These are phyloP conservation scores for Ustilago tritici DNA, from an alignment of 1,284 basidiomycete species.

Conservation along the genomic window DNA sequence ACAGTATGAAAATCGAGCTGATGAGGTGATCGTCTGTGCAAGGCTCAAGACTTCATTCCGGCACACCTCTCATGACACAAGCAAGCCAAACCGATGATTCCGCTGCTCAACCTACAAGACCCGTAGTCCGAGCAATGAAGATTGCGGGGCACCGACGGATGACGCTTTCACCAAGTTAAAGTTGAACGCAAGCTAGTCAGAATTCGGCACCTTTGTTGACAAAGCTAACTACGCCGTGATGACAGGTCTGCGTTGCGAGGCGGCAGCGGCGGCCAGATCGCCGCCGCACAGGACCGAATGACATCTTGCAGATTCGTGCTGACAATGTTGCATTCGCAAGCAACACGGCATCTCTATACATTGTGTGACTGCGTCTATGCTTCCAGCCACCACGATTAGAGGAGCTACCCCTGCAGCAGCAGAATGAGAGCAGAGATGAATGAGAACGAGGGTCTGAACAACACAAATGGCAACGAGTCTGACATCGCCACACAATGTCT, in stretches of 20 bases:
- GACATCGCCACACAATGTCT: neutral
- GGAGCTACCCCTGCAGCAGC: neutral
- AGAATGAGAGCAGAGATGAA: neutral
- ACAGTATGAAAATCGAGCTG: neutral
- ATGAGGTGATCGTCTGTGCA: neutral
- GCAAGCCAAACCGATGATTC: neutral
- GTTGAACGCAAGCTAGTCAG: neutral
- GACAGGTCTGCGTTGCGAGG: neutral
- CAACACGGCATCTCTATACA: too few relatives aligned
- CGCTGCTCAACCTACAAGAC: neutral
- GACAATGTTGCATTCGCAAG: neutral
- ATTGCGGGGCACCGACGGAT: neutral
- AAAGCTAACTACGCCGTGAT: neutral
- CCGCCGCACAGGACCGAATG: neutral
- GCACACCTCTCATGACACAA: neutral
- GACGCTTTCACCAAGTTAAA: neutral
- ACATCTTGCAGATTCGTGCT: too few relatives aligned
- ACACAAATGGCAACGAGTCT: neutral
- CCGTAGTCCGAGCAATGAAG: neutral
- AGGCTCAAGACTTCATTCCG: neutral
- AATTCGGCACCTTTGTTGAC: neutral
- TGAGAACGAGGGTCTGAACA: neutral
- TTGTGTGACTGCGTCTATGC: too few relatives aligned
- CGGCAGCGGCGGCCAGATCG: neutral
- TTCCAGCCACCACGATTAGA: neutral